Evolutionary conservation across 2,329 filamentous ascomycete genomes (phyloP), one percentile per base, ranked within the genome.

Genomic region (Trichoderma aggressivum): DNA sequence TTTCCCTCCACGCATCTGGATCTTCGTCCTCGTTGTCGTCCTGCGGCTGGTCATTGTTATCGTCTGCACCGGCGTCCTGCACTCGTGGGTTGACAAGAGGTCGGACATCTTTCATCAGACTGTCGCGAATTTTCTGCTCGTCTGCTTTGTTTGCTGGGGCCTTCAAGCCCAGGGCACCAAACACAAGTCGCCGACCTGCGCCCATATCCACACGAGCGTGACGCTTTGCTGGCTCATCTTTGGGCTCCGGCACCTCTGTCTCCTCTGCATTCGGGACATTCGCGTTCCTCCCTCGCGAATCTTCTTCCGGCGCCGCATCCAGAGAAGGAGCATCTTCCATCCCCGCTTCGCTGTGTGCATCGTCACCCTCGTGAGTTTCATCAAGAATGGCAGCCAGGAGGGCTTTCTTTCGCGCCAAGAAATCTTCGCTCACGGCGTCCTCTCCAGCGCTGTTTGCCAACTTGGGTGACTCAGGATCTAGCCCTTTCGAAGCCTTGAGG

Each of bases 161-260:
- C 69, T 88, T 88, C 11, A 94, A 80, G 4, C 92, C 93, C 4
- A 95, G 83, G 7, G 92, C 90, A 10, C 90, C 90, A 75, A 94
- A 93, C 0, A 95, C 79, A 70, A 94, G 83, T 74, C 92, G 87
- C 67, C 88, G 86, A 3, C 90, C 88, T 65, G 90, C 90, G 18
- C 85, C 87, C 34, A 93, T 73, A 70, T 87, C 80, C 10, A 82
- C 72, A 21, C 66, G 78, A 70, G 34, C 74, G 71, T 32, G 74
- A 66, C 43, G 73, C 56, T 43, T 43, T 14, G 18, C 59, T 10
- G 73, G 50, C 8, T 75, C 73, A 11, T 59, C 63, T 32, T 69
- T 32, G 3, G 21, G 30, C 5, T 66, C 43, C 5, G 34, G 7
- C 16, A 18, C 30, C 16, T 60, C 32, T 4, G n/a, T 14, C 26